Percentiles rank a stretch among this genome's conserved stretches.
These are phyloP conservation scores for Cyclostephanos tholiformis DNA, from an alignment of 108 stramenopile species.

Conservation along the genomic window DNA sequence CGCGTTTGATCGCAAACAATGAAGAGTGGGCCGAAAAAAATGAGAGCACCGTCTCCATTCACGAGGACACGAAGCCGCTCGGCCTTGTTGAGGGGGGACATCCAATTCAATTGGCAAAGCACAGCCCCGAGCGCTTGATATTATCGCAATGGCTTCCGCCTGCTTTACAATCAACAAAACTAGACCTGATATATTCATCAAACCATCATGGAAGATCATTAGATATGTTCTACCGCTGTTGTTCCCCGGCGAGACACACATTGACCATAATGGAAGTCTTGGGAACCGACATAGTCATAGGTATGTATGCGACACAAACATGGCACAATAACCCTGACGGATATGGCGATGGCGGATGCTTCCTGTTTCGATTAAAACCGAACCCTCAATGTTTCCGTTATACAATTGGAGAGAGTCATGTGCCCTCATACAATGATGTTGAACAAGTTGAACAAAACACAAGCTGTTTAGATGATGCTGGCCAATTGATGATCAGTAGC, in stretches of 20 bases:
- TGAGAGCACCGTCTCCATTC: conserved; percentile 22
- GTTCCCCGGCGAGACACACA: conserved; percentile 44
- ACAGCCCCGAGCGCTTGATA: conserved; percentile 31
- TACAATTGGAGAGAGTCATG: conserved; percentile 19
- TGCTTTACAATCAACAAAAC: conserved; percentile 45
- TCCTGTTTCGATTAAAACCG: conserved; percentile 42
- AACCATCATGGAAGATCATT: conserved; percentile 50
- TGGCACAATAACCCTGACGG: conserved; percentile 45
- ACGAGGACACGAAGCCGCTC: conserved; percentile 42
- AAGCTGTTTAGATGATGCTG: conserved; percentile 30
- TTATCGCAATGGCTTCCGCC: conserved; percentile 52
- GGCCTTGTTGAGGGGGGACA: conserved; percentile 32
- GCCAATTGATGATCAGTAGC: conserved; percentile 52
- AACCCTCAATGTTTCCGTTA: conserved; percentile 50
- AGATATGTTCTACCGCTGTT: conserved; percentile 50
- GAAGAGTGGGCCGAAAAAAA: conserved; percentile 48
- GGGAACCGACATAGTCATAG: conserved; percentile 39
- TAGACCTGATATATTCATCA: conserved; percentile 52
- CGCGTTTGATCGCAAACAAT: conserved; percentile 33
- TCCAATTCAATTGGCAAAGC: conserved; percentile 43
- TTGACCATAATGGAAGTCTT: conserved; percentile 53
- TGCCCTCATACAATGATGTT: conserved; percentile 23
- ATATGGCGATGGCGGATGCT: conserved; percentile 53
- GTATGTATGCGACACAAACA: conserved; percentile 51
- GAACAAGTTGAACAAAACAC: conserved; percentile 14